Base-by-base conservation (phyloP, 148 eudicot genomes). In the Rhododendron molle region DNA sequence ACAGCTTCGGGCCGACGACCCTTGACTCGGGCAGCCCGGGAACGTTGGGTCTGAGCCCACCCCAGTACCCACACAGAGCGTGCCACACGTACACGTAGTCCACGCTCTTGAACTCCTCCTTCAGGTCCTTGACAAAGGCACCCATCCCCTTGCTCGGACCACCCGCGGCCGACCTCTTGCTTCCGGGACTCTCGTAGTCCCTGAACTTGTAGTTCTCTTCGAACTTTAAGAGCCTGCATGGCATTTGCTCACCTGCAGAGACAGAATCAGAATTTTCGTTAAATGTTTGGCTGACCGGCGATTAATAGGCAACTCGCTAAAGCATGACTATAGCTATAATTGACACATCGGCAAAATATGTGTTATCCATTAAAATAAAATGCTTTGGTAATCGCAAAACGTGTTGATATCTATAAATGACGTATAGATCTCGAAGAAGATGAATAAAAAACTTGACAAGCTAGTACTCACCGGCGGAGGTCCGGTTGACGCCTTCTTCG, bases 81-180 rank as follows among this genome's bases (percentile, higher is more conserved):
- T 96, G 99, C 99, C 99, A 96, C 58, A 96, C 99, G 87, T 94
- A 96, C 32, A 96, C 99, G 80, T 92, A 88, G 47, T 95, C 97
- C 82, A 96, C 97, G 40, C 88, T 94, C 85, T 90, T 88, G 69
- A 92, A 96, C 38, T 85, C 92, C 12, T 88, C 91, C 87, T 96
- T 96, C 18, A 96, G 81, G 92, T 96, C 99, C 90, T 86, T 91
- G 0, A 96, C 87, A 88, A 96, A 96, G 76, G 95, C 99, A 10
- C 93, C 95, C 89, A 96, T 87, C 3, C 99, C 99, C 82, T 88
- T 92, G n/a, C 76, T 86, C 38, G 85, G 94, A 80, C 67, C 84
- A 26, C 84, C 89, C 46, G 82, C 74, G 54, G 85, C 83, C 4
- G 36, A 7, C 1, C 76, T 71, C 7, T 81, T 89, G 28, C 76